phyloP scores from a whole-genome alignment of 495 filamentous ascomycete genomes.

The Talaromyces wortmannii region DNA sequence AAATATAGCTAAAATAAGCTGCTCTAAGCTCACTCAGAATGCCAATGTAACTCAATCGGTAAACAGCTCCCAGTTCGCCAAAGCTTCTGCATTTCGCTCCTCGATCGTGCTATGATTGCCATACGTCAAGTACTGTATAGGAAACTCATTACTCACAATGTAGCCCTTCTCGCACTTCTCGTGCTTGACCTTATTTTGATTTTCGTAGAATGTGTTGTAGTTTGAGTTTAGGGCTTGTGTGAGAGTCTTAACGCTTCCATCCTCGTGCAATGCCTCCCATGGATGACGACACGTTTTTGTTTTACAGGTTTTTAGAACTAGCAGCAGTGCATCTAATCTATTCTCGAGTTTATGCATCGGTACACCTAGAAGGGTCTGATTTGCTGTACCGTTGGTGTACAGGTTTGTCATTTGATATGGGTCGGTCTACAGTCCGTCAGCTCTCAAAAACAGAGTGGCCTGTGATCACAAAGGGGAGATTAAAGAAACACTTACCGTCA shows the following conservation, averaged over 20 bases:
- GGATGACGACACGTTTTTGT: slow-evolving; percentile 47
- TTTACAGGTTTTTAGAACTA: slow-evolving; percentile 61
- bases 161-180: background rate
- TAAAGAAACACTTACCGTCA: slow-evolving; percentile 29
- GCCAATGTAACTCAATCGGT: no score
- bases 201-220: slow-evolving; percentile 11
- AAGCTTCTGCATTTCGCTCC: no score
- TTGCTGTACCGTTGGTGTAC: slow-evolving; percentile 20
- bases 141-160: background rate
- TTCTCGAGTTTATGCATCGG: slow-evolving; percentile 33
- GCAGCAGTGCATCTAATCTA: slow-evolving; percentile 53
- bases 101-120: background rate
- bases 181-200: slow-evolving; percentile 29
- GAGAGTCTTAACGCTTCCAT: slow-evolving; percentile 27
- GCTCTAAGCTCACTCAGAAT: no score
- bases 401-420: slow-evolving; percentile 56
- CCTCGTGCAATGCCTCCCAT: slow-evolving; percentile 52
- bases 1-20: no score
- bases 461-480: background rate
- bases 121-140: background rate
- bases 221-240: slow-evolving; percentile 17
- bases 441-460: background rate
- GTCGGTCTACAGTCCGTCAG: no score
- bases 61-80: no score
- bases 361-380: slow-evolving; percentile 27